Evolutionary conservation across 805 yeast species (phyloP).

Genomic region (Metschnikowia baotianmanensis): DNA sequence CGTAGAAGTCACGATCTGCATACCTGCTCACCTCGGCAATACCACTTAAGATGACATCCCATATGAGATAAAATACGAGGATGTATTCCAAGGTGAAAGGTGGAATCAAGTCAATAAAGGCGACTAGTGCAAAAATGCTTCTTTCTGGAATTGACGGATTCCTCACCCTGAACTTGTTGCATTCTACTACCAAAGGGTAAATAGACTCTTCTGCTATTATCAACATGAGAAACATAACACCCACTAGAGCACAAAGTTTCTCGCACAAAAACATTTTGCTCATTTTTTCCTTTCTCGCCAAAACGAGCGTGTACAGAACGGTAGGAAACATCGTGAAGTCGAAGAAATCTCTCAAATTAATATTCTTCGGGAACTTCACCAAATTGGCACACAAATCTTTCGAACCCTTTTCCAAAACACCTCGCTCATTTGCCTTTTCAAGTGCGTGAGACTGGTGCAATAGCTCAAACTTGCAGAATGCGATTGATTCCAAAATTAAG

Average conservation of each 20-base stretch:
- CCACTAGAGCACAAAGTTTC: constrained; percentile 79
- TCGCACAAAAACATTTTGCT: constrained; percentile 66
- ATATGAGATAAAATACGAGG: constrained; percentile 80
- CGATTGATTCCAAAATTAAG: constrained; percentile 43
- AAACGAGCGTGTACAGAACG: constrained; percentile 75
- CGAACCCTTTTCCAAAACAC: constrained; percentile 13
- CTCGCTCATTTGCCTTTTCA: constrained; percentile 16
- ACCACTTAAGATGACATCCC: constrained; percentile 91
- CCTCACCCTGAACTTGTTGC: constrained; percentile 47
- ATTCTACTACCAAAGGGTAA: constrained; percentile 68
- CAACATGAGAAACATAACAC: constrained; percentile 81
- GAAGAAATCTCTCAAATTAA: constrained; percentile 64
- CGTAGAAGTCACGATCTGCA: constrained; percentile 91
- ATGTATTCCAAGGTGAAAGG: constrained; percentile 75
- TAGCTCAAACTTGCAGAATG: constrained; percentile 73
- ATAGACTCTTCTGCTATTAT: constrained; percentile 70
- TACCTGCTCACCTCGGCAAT: constrained; percentile 84
- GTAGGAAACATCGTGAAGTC: constrained; percentile 87
- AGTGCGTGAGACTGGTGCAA: constrained; percentile 46
- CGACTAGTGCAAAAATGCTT: constrained; percentile 13
- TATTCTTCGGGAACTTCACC: constrained; percentile 67
- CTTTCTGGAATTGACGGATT: constrained; percentile 4
- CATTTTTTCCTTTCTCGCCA: constrained; percentile 70
- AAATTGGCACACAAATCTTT: constrained; percentile 10
- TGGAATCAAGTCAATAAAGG: constrained; percentile 72